Conservation (phyloP, 2,329 filamentous ascomycete species). For the Arthrobotrys pseudoclavata region DNA sequence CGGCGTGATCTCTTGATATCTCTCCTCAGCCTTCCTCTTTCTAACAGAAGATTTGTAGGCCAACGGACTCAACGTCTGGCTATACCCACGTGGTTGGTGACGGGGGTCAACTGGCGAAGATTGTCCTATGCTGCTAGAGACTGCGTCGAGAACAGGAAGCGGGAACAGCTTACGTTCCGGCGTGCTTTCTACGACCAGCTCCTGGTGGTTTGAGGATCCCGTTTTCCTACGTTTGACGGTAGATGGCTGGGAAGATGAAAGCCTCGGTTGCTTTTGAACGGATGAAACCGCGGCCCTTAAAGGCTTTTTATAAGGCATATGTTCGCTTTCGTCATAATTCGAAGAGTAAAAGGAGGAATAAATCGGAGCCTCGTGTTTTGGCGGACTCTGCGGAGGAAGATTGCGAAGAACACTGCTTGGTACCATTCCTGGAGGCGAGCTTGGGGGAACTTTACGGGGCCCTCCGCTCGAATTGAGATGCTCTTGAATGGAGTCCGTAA, state of each 20-base stretch:
- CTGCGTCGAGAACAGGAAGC: neutral
- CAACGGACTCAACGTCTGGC: slow-evolving; percentile 31
- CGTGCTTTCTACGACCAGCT: slow-evolving; percentile 50
- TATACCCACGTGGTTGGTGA: slow-evolving; percentile 4
- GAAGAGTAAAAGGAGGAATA: slow-evolving; percentile 29
- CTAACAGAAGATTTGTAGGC: slow-evolving; percentile 29
- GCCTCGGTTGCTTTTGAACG: neutral
- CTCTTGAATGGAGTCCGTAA: slow-evolving; percentile 10
- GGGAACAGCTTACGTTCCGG: slow-evolving; percentile 49
- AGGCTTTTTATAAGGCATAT: slow-evolving; percentile 33
- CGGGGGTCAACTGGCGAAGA: slow-evolving; percentile 21
- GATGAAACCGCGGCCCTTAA: slow-evolving; percentile 32
- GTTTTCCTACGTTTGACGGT: slow-evolving; percentile 31
- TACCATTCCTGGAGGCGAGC: slow-evolving; percentile 28
- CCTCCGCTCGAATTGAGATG: neutral
- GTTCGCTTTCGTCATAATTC: slow-evolving; percentile 36
- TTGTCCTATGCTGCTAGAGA: slow-evolving; percentile 12
- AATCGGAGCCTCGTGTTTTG: neutral
- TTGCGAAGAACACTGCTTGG: neutral
- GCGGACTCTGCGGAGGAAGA: slow-evolving; percentile 1
- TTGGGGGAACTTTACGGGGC: slow-evolving; percentile 10
- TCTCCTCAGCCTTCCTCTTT: slow-evolving; percentile 30
- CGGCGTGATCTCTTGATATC: slow-evolving; percentile 1
- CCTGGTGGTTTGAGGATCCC: neutral
- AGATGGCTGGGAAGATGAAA: slow-evolving; percentile 21